Evolutionary conservation across 1,284 basidiomycete genomes (phyloP).

Genomic region (Moesziomyces antarcticus): DNA sequence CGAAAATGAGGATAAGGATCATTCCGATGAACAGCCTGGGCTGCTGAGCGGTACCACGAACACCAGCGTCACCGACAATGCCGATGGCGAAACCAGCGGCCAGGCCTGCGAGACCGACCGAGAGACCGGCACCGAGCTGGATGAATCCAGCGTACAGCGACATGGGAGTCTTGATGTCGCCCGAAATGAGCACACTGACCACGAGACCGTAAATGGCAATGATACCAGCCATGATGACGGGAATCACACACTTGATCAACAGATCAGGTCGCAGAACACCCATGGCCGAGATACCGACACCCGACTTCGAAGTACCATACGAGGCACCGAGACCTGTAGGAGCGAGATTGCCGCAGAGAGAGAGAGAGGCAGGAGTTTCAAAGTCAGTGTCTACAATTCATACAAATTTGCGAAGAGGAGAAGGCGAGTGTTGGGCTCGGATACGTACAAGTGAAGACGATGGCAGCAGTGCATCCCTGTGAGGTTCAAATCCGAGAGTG

Average conservation of each 20-base stretch:
- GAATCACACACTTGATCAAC: slow-evolving; percentile 98
- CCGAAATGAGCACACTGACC: slow-evolving; percentile 70
- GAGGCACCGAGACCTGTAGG: slow-evolving; percentile 83
- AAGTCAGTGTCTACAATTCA: slow-evolving; percentile 6
- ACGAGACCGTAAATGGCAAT: slow-evolving; percentile 78
- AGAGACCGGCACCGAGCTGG: slow-evolving; percentile 91
- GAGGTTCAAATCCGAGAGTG: slow-evolving; percentile 23
- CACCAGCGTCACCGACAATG: slow-evolving; percentile 87
- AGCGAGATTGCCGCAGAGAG: neutral
- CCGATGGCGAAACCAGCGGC: slow-evolving; percentile 99
- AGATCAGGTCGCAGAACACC: slow-evolving; percentile 95
- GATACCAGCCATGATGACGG: slow-evolving; percentile 99
- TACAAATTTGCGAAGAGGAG: neutral
- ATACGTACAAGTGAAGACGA: slow-evolving; percentile 93
- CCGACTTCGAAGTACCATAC: slow-evolving; percentile 95
- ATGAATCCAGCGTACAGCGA: slow-evolving; percentile 85
- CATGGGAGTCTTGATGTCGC: slow-evolving; percentile 70
- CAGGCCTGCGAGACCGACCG: slow-evolving; percentile 90
- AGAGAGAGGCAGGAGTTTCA: no score
- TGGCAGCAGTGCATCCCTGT: slow-evolving; percentile 93
- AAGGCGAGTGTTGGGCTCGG: neutral
- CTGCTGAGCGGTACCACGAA: slow-evolving; percentile 74
- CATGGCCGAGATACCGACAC: slow-evolving; percentile 95
- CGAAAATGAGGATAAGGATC: slow-evolving; percentile 80
- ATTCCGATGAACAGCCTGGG: slow-evolving; percentile 89